Evolutionary conservation across 2,329 filamentous ascomycete genomes (phyloP).

Genomic region (Diaporthe amygdali): DNA sequence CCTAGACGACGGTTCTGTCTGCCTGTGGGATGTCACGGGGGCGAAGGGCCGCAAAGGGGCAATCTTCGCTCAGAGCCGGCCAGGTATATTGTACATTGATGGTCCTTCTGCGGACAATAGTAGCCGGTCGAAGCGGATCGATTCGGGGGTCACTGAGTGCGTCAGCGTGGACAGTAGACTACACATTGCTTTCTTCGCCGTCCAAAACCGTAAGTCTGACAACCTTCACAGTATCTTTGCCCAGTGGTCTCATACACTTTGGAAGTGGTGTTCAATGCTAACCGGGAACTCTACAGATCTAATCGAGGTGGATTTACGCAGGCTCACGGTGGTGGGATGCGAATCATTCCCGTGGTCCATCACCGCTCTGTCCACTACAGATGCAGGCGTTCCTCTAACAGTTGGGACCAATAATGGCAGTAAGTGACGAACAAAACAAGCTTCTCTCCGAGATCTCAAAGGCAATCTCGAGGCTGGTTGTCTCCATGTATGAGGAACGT

Average conservation of each 20-base stretch:
- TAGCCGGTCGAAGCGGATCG: constrained; percentile 67
- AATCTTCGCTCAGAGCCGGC: constrained; percentile 68
- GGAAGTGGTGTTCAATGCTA: constrained; percentile 7
- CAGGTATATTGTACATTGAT: constrained; percentile 70
- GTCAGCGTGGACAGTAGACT: constrained; percentile 76
- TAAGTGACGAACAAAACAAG: neutral
- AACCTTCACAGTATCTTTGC: neutral
- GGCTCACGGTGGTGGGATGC: constrained; percentile 70
- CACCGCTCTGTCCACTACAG: constrained; percentile 76
- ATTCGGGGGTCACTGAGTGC: constrained; percentile 77
- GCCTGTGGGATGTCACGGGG: constrained; percentile 78
- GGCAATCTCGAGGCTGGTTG: neutral
- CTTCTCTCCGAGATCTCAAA: neutral
- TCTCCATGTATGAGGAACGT: neutral
- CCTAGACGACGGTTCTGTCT: constrained; percentile 86
- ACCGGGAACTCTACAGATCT: constrained; percentile 52
- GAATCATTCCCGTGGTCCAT: constrained; percentile 82
- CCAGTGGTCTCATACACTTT: neutral
- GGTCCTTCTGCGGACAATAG: constrained; percentile 50
- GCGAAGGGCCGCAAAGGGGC: constrained; percentile 60
- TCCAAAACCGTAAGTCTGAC: constrained; percentile 68
- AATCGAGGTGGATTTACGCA: constrained; percentile 81
- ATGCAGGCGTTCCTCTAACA: constrained; percentile 73
- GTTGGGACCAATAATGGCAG: constrained; percentile 79
- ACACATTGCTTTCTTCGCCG: constrained; percentile 78